Evolutionary conservation across 2,329 filamentous ascomycete genomes (phyloP).

Genomic region (Botryotinia calthae): DNA sequence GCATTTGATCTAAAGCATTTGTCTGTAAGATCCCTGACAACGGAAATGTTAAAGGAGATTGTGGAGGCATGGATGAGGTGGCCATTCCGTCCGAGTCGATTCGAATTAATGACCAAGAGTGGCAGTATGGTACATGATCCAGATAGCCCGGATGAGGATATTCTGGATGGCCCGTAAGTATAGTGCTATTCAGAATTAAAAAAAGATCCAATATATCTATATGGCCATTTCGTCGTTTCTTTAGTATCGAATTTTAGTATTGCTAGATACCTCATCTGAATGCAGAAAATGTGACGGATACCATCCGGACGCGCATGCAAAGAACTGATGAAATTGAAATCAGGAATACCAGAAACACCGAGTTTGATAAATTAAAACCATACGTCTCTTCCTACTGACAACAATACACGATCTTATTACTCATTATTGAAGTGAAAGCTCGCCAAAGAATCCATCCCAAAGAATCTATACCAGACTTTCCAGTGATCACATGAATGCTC

Average conservation of each 20-base stretch:
- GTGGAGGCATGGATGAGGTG: slow-evolving; percentile 60
- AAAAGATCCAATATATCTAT: background rate
- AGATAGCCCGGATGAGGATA: slow-evolving; percentile 1
- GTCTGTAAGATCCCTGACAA: slow-evolving; percentile 49
- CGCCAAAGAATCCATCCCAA: no score
- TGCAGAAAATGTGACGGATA: background rate
- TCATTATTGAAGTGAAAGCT: background rate
- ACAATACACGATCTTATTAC: background rate
- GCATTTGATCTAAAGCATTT: slow-evolving; percentile 43
- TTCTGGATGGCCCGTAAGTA: background rate
- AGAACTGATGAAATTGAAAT: background rate
- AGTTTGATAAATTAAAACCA: background rate
- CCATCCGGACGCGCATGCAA: background rate
- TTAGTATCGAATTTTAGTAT: background rate
- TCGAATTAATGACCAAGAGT: slow-evolving; percentile 48
- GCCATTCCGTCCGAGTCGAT: slow-evolving; percentile 64
- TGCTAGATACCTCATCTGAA: background rate
- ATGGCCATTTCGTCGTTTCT: background rate
- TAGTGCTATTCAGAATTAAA: background rate
- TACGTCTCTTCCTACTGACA: background rate
- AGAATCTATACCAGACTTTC: background rate
- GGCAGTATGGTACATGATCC: slow-evolving; percentile 9
- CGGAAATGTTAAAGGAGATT: slow-evolving; percentile 56
- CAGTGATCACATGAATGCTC: no score
- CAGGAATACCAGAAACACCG: no score